phyloP scores from a whole-genome alignment of 192 early-diverging fungal genomes.

The Coemansia sp. region DNA sequence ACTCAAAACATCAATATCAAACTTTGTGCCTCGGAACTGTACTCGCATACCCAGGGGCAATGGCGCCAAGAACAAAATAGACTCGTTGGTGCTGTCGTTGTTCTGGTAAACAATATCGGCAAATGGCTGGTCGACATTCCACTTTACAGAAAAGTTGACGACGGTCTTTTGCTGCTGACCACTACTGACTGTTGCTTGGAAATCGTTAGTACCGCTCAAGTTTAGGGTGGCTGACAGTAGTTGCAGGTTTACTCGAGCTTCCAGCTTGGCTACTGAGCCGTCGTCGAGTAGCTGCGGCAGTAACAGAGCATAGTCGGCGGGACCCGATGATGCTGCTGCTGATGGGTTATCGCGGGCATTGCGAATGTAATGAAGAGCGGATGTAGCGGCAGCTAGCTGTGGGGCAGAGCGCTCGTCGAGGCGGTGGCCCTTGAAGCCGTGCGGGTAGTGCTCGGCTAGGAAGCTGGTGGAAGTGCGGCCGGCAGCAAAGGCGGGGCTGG shows the following conservation, averaged over 20 bases:
- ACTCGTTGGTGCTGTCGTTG: neutral
- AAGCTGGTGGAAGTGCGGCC: slow-evolving; percentile 87
- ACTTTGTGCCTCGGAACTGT: slow-evolving; percentile 84
- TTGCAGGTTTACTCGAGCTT: slow-evolving; percentile 10
- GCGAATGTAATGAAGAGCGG: slow-evolving; percentile 68
- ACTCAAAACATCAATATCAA: slow-evolving; percentile 69
- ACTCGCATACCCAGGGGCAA: slow-evolving; percentile 78
- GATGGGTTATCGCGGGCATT: slow-evolving; percentile 57
- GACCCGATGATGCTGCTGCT: neutral
- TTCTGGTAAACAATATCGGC: slow-evolving; percentile 46
- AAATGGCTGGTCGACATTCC: slow-evolving; percentile 78
- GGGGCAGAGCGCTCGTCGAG: slow-evolving; percentile 56
- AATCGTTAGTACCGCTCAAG: slow-evolving; percentile 31
- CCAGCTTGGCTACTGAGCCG: slow-evolving; percentile 41
- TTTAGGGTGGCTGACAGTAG: neutral
- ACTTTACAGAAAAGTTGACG: slow-evolving; percentile 55
- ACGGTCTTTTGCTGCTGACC: slow-evolving; percentile 28
- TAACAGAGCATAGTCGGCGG: slow-evolving; percentile 11
- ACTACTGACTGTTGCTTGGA: slow-evolving; percentile 12
- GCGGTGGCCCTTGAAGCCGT: slow-evolving; percentile 79
- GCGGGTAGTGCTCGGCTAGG: slow-evolving; percentile 86
- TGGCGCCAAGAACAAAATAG: slow-evolving; percentile 74
- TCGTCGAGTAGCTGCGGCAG: slow-evolving; percentile 58
- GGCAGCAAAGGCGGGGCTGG: slow-evolving; percentile 67
- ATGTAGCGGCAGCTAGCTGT: slow-evolving; percentile 69